These are phyloP conservation scores for Spergularia bocconei DNA, from an alignment of 148 eudicot genomes.

Conservation along the genomic window DNA sequence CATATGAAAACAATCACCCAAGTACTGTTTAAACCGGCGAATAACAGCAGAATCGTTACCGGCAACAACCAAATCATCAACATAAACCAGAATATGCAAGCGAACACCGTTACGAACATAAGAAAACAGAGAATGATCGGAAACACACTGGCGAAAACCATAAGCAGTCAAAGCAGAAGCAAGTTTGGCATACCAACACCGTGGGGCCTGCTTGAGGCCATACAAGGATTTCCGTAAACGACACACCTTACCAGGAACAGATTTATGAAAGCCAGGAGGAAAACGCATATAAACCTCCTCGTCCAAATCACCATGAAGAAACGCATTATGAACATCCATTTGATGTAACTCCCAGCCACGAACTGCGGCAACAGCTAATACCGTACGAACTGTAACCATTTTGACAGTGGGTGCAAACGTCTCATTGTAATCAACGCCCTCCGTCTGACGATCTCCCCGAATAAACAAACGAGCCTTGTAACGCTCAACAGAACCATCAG, in stretches of 20 bases:
- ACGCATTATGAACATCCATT: slow-evolving; percentile 4
- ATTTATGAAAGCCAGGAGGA: not conserved
- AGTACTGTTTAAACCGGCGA: not conserved
- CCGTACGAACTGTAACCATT: not conserved
- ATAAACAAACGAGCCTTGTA: too few species aligned
- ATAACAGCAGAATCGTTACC: not conserved
- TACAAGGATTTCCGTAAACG: not conserved
- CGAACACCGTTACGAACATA: not conserved
- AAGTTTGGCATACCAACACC: slow-evolving; percentile 6
- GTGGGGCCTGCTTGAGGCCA: not conserved
- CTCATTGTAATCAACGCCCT: too few species aligned
- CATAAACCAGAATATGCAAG: not conserved
- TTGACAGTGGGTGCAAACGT: not conserved
- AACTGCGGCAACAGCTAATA: not conserved
- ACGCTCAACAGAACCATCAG: too few species aligned
- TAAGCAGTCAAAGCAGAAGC: not conserved
- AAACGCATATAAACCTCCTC: not conserved
- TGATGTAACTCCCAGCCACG: not conserved
- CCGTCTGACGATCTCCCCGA: too few species aligned
- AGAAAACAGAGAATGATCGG: not conserved
- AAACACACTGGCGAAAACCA: not conserved
- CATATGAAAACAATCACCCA: not conserved
- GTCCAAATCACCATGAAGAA: not conserved
- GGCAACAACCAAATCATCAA: not conserved
- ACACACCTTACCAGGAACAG: not conserved